Evolutionary conservation across 1,284 basidiomycete species (phyloP), one percentile per base, ranked within the genome.

Genomic region (Wolfiporia cocos): DNA sequence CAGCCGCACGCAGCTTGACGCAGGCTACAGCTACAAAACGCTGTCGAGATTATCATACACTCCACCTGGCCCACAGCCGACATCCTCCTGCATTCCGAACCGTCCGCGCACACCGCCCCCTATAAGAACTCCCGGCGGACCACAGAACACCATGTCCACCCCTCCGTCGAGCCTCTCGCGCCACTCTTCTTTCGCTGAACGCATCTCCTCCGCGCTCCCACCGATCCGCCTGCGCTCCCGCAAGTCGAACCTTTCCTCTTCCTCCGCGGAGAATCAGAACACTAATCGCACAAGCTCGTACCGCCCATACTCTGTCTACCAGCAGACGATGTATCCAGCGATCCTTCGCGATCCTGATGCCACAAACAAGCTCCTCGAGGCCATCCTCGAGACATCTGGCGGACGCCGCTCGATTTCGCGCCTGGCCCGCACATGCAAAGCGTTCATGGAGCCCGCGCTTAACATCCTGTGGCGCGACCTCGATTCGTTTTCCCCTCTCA

Each of bases 381-480:
- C 70, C 49, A 78, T 88, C 51, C 66, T 79, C 47, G 84, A 87
- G 39, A 69, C 72, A 3, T 76, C 81, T 2, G 73, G 70, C 50
- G 84, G 84, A 23, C 76, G 71, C 49, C 55, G 57, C 30, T 70
- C 74, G 34, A 61, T 86, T 46, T 78, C 79, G 35, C 70, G 84
- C 54, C 65, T 88, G 49, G 76, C 85, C 39, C 70, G 85, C 43
- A 86, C 85, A 37, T 87, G 85, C 62, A 78, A 71, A 49, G 75
- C 76, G 19, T 66, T 86, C 58, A 76, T 71, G 49, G 82, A 83
- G 50, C 81, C 82, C n/a, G 77, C 80, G n/a, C 57, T 87, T 46
- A 67, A 80, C 57, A 63, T 79, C 37, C 67, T 88, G 23, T 88
- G 85, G 85, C 76, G 71, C 56, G 85, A 88, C 54, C 64, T 88